Base-by-base conservation (phyloP, 768 basidiomycete species). In the Pisolithus sp. region DNA sequence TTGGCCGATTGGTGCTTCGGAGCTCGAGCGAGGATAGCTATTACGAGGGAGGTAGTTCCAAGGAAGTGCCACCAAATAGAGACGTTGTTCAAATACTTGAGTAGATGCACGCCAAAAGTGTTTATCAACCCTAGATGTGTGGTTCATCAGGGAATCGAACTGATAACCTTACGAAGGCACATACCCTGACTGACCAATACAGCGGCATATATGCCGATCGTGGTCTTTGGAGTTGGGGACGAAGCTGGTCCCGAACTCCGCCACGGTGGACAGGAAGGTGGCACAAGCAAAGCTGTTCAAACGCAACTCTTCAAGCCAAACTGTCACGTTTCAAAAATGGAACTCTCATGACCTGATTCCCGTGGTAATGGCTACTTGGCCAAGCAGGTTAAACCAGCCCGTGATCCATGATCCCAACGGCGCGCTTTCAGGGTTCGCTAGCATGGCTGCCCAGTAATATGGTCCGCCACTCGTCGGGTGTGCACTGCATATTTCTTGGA, bases 361-460 rank as follows among this genome's bases (percentile, higher is more conserved):
- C 2, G 85, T 85, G 0, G 86, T 88, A 7, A 89, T 81, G 3
- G 86, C 86, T 0, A 87, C 86, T 66, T 88, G 86, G 0, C 85
- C 85, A 10, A 86, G 71, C 15, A 86, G 68, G 60, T 86, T 86
- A 67, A 86, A 85, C 83, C 84, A 85, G 10, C 82, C 86, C 1
- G 83, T 84, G 12, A 84, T 73, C 86, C 86, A 90, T 0, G 85
- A 85, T 2, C 84, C 82, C 28, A 87, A 72, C 0, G 85, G 71
- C 4, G 84, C 84, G 36, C 76, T 66, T 56, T 76, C 57, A 1
- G 77, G 79, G 49, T 71, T 70, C 2, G 83, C 80, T 1, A 89
- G 67, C 79, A 87, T 85, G 1, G 86, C 85, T n/a, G 85, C 81
- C 87, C 86, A 88, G 65, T 82, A 87, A 59, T 88, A 87, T 0